A percentile compares a stretch with the other conserved stretches of the same genome.
Evolutionary conservation across 768 basidiomycete species (phyloP).

Genomic region (Cystofilobasidium bisporidii): DNA sequence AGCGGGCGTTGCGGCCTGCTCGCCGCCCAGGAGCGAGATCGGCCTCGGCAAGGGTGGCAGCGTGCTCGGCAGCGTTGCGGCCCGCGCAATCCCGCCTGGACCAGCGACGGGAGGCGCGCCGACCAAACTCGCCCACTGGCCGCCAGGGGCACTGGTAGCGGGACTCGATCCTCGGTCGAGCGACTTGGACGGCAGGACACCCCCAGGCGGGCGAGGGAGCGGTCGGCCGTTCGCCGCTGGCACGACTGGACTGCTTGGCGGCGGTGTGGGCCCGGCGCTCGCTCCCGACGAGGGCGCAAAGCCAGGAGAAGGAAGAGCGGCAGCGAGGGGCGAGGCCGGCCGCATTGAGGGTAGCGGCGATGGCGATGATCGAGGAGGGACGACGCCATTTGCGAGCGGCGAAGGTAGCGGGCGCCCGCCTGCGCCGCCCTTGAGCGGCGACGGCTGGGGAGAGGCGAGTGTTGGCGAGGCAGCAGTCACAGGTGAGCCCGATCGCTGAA

Average conservation of each 20-base stretch:
- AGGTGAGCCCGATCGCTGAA: not conserved
- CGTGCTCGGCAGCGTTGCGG: not conserved
- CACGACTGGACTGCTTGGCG: constrained; percentile 1
- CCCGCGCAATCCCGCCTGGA: constrained; percentile 13
- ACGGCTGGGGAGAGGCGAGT: not conserved
- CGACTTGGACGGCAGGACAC: constrained; percentile 18
- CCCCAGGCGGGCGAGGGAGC: constrained; percentile 11
- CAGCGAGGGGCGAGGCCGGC: not conserved
- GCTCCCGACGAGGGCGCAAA: not conserved
- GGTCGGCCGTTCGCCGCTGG: constrained; percentile 7
- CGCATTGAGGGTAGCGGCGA: not conserved
- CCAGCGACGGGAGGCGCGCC: not conserved
- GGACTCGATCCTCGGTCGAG: constrained; percentile 16
- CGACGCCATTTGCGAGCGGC: not conserved
- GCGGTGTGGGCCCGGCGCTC: not conserved
- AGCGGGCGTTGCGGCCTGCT: not conserved
- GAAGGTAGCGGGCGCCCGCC: constrained; percentile 4
- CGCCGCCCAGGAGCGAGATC: not conserved
- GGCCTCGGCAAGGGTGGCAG: not conserved
- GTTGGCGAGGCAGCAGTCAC: too few species aligned
- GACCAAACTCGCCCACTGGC: not conserved
- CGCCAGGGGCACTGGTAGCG: not conserved
- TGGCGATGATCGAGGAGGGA: not conserved
- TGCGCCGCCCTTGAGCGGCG: not conserved
- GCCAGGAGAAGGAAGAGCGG: not conserved